Evolutionary conservation across 805 yeast genomes (phyloP).

Genomic region (Metschnikowia dekortorum): DNA sequence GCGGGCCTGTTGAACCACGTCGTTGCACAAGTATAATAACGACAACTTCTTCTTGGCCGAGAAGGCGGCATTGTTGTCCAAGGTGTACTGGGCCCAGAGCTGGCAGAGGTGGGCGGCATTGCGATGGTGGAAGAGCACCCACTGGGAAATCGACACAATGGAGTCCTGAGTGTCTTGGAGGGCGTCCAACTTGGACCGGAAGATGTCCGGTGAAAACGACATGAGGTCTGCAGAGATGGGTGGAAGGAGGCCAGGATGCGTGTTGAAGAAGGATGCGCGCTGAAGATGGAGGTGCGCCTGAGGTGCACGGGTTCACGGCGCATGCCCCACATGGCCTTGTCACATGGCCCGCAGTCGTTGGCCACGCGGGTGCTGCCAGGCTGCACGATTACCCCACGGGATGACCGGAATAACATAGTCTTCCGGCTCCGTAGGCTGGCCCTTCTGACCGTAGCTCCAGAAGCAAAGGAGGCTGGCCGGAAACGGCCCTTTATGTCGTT

Average conservation of each 20-base stretch:
- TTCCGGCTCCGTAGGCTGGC: too few relatives aligned
- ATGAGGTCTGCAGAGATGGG: constrained; percentile 14
- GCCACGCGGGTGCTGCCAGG: too few relatives aligned
- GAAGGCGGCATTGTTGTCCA: constrained; percentile 6
- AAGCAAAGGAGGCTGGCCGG: too few relatives aligned
- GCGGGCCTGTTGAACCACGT: constrained; percentile 73
- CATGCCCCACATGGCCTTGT: too few relatives aligned
- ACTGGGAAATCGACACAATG: constrained; percentile 69
- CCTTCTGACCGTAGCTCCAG: too few relatives aligned
- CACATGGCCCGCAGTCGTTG: too few relatives aligned
- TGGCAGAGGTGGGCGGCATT: constrained; percentile 49
- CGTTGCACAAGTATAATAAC: constrained; percentile 70
- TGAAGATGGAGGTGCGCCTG: neutral
- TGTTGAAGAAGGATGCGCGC: neutral
- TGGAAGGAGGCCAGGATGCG: neutral
- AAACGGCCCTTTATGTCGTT: neutral
- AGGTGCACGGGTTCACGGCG: constrained; percentile 2
- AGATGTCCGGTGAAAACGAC: constrained; percentile 52
- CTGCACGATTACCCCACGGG: too few relatives aligned
- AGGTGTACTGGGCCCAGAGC: constrained; percentile 45
- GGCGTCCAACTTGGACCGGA: constrained; percentile 41
- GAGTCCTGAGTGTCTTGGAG: constrained; percentile 64
- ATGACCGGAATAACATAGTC: too few relatives aligned
- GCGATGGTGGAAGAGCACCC: constrained; percentile 67
- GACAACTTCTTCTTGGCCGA: constrained; percentile 41